phyloP scores from a whole-genome alignment of 176 grass and related monocot species.

The Carex parvula region DNA sequence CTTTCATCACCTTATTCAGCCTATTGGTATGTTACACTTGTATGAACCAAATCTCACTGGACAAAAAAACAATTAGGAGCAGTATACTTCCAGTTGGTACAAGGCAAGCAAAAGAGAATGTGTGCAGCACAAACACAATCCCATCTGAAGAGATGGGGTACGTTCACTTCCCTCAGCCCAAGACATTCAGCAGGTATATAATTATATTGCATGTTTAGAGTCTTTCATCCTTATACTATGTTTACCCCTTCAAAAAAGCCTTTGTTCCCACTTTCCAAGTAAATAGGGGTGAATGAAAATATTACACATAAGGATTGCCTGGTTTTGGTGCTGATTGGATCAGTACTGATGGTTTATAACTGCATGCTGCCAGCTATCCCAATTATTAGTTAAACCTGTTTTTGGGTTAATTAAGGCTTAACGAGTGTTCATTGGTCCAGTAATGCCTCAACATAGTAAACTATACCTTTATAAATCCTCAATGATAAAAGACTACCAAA shows the following conservation, averaged over 20 bases:
- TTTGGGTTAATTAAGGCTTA: neutral
- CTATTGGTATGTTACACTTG: constrained; percentile 66
- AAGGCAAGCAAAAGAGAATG: constrained; percentile 5
- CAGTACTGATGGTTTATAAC: neutral
- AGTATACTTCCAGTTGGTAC: neutral
- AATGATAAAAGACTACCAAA: neutral
- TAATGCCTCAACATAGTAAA: neutral
- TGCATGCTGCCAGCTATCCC: neutral
- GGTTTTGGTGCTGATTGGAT: neutral
- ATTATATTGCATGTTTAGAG: neutral
- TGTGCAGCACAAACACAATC: constrained; percentile 41
- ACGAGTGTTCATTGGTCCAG: neutral
- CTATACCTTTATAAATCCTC: neutral
- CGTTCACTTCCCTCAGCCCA: constrained; percentile 73
- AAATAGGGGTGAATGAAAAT: neutral
- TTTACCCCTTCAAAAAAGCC: neutral
- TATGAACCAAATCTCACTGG: constrained; percentile 61
- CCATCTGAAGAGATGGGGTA: constrained; percentile 41
- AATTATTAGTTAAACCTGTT: neutral
- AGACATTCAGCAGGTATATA: constrained; percentile 66
- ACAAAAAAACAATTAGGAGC: constrained; percentile 20
- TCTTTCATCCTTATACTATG: neutral
- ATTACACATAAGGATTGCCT: neutral
- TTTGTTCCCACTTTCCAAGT: neutral
- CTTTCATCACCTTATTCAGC: constrained; percentile 55